Conservation (phyloP, 768 basidiomycete genomes). For the Rhodocollybia butyracea region DNA sequence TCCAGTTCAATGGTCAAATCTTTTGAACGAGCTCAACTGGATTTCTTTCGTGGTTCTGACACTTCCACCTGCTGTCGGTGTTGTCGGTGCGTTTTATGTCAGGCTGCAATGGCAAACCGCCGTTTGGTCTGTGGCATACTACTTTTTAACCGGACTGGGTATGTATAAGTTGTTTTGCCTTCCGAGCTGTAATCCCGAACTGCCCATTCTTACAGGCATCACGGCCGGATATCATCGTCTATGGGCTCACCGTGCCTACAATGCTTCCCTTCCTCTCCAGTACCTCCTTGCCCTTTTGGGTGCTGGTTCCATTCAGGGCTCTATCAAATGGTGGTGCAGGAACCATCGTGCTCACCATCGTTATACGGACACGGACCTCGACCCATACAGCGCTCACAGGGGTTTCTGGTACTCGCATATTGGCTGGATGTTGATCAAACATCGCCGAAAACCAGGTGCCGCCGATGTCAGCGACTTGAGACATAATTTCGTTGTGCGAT, state of each 20-base stretch:
- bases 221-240: constrained; percentile 96
- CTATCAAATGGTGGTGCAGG: constrained; percentile 98
- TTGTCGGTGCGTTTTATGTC: constrained; percentile 55
- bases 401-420: constrained; percentile 87
- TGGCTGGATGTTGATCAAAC: constrained; percentile 93
- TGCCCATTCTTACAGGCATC: constrained; percentile 57
- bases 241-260: constrained; percentile 96
- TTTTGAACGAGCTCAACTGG: constrained; percentile 50
- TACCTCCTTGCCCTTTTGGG: constrained; percentile 83
- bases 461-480: constrained; percentile 87
- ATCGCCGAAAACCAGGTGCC: constrained; percentile 82
- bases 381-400: constrained; percentile 91
- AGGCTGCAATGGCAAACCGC: constrained; percentile 64
- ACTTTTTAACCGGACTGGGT: constrained; percentile 76
- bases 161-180: constrained; percentile 22
- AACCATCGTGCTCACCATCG: constrained; percentile 92
- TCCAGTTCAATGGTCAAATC: constrained; percentile 43
- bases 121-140: constrained; percentile 64
- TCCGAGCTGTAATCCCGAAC: constrained; percentile 15
- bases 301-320: constrained; percentile 92
- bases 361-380: constrained; percentile 95
- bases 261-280: constrained; percentile 82
- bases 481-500: constrained; percentile 75
- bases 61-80: constrained; percentile 55
- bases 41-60: constrained; percentile 55